These are phyloP conservation scores for Saccharomyces hybrid DNA, from an alignment of 1,139 yeast species.

Conservation along the genomic window DNA sequence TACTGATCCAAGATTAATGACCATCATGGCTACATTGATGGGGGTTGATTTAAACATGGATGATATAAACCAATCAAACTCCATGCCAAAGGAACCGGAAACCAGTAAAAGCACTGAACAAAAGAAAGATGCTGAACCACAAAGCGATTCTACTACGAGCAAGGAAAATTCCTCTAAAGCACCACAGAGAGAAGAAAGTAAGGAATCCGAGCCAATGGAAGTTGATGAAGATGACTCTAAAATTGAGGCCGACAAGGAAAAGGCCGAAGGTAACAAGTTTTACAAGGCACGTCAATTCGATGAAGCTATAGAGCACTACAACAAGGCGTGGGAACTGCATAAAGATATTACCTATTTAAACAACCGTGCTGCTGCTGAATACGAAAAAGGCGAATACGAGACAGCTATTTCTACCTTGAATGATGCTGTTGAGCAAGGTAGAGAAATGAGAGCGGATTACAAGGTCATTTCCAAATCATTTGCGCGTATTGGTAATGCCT, in stretches of 20 bases:
- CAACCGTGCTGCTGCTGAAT: constrained; percentile 97
- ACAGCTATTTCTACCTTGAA: constrained; percentile 75
- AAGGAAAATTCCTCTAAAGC: constrained; percentile 16
- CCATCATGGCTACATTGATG: constrained; percentile 76
- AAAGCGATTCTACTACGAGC: constrained; percentile 1
- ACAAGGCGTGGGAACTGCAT: constrained; percentile 76
- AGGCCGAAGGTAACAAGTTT: constrained; percentile 77
- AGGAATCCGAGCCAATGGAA: constrained; percentile 34
- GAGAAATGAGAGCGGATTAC: constrained; percentile 87
- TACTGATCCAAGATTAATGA: constrained; percentile 82
- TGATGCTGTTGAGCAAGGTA: constrained; percentile 79
- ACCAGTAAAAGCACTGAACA: constrained; percentile 19
- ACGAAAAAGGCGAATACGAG: constrained; percentile 88
- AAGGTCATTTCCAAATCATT: constrained; percentile 87
- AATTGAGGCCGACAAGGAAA: constrained; percentile 65
- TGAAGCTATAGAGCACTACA: constrained; percentile 81
- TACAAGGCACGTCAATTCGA: constrained; percentile 88
- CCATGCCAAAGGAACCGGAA: constrained; percentile 32
- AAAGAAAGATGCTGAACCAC: constrained; percentile 8
- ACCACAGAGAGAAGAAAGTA: constrained; percentile 28
- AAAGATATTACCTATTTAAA: constrained; percentile 89
- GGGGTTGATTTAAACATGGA: constrained; percentile 66
- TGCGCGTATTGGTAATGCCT: constrained; percentile 82
- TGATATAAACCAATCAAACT: constrained; percentile 22
- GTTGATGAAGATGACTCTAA: constrained; percentile 35